Percentiles rank a stretch among this genome's conserved stretches.
Evolutionary conservation across 306 rosid genomes (phyloP).

Genomic region (Inga leiocalycina): DNA sequence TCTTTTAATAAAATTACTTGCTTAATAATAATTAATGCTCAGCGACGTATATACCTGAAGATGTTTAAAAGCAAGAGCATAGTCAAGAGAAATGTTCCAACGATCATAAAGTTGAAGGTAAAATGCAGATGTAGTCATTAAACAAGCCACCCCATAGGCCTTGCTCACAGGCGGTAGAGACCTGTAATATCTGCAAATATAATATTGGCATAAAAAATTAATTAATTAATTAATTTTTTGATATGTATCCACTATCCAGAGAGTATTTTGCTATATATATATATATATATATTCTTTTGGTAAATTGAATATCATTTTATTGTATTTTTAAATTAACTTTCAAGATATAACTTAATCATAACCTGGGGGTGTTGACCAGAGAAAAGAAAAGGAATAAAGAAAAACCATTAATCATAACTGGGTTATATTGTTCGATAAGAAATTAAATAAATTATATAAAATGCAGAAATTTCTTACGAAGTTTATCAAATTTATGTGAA

Average conservation of each 20-base stretch:
- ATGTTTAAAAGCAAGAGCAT: conserved; percentile 51
- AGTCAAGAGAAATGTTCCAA: conserved; percentile 35
- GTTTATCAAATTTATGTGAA: neutral
- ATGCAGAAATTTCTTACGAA: neutral
- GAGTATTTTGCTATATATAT: neutral
- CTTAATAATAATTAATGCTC: neutral
- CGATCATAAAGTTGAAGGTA: conserved; percentile 44
- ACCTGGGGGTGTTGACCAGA: neutral
- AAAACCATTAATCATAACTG: neutral
- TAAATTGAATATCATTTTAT: neutral
- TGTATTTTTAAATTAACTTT: too few relatives aligned
- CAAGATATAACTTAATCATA: too few relatives aligned
- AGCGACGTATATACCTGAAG: conserved; percentile 51
- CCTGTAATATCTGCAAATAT: conserved; percentile 53
- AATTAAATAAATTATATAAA: neutral
- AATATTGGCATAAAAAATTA: neutral
- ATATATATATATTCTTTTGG: neutral
- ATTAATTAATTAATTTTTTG: neutral
- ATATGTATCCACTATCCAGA: neutral
- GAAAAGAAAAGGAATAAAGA: neutral
- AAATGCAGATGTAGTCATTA: conserved; percentile 60
- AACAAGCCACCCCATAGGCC: conserved; percentile 66
- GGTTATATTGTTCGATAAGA: neutral
- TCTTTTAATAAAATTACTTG: neutral
- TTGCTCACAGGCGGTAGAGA: conserved; percentile 86